Percentiles rank a stretch among this genome's conserved stretches.
Conservation (phyloP, 306 rosid species). For the Elaeagnus macrophylla region DNA sequence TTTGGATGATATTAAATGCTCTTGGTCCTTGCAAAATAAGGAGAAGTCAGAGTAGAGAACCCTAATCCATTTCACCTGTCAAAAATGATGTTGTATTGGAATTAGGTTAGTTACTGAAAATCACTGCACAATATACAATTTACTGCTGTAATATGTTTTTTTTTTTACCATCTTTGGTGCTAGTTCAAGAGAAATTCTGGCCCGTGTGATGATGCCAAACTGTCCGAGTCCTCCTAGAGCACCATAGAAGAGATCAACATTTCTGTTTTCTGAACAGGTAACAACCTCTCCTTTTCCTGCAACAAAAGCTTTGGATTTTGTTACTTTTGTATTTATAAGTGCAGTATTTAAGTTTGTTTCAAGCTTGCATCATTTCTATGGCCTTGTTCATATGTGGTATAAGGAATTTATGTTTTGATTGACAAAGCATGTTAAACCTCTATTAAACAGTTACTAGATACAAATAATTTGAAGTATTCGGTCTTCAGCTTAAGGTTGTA, state of each 20-base stretch:
- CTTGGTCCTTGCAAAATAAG: conserved; percentile 68
- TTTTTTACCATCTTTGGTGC: conserved; percentile 71
- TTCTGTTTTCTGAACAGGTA: conserved; percentile 59
- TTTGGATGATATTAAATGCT: conserved; percentile 56
- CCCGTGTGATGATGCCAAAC: conserved; percentile 85
- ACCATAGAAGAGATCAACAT: conserved; percentile 67
- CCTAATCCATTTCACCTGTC: conserved; percentile 89
- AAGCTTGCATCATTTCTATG: neutral
- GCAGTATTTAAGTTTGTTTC: neutral
- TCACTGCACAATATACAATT: conserved; percentile 4
- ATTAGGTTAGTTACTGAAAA: neutral
- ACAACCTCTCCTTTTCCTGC: conserved; percentile 86
- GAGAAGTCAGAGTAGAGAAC: conserved; percentile 80
- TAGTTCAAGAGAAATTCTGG: conserved; percentile 76
- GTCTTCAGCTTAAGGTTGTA: no score
- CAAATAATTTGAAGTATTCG: no score
- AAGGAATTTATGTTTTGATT: no score
- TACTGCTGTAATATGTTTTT: neutral
- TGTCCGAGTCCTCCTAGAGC: conserved; percentile 98
- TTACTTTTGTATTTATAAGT: neutral
- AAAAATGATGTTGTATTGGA: conserved; percentile 18
- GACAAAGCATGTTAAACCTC: no score
- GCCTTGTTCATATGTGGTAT: no score
- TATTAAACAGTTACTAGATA: no score
- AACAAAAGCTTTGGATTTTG: conserved; percentile 1